Evolutionary conservation across 2,329 filamentous ascomycete species (phyloP), one percentile per base, ranked within the genome.

Genomic region (Lojkania enalia): DNA sequence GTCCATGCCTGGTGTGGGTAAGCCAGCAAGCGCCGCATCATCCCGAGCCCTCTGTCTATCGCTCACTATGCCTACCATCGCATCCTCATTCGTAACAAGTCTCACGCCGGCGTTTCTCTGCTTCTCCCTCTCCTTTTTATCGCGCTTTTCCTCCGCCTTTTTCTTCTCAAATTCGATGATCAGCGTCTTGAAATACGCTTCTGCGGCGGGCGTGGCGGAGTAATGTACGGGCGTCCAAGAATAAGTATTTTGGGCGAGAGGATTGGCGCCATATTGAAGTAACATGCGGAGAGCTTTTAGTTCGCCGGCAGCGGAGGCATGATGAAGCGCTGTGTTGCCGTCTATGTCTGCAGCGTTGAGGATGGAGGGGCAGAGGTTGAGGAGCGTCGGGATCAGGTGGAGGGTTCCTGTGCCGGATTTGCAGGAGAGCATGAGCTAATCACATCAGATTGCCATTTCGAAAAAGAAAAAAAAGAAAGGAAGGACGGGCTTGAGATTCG

Each of bases 281-380:
- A 95, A 74, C 25, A 90, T 86, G 32, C 90, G 78, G 42, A 95
- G 72, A 0, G 88, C 86, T 42, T 90, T 82, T 35, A 95, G 70
- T 56, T 92, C 87, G 1, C 90, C 90, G 59, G 88, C 88, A 35
- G 86, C 86, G 60, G 84, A 89, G 11, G 90, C 90, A 71, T 94
- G 90, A 71, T 95, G 90, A 32, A 95, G 75, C 0, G 89, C 87
- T 2, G 89, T 95, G 64, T 95, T 94, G n/a, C 90, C 90, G 46
- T 86, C 80, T 1, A 77, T 60, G 61, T 95, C 90, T 70, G 66
- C 27, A 55, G 67, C 31, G 44, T 51, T 44, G 44, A 66, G 52
- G 59, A 68, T 48, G n/a, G 49, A 38, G 9, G 66, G 60, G 13
- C 50, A 49, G 21, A 64, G 57, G 27, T 60, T 55, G 30, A 72